phyloP scores from a whole-genome alignment of 1,139 yeast species.

The Pneumocystis carinii region DNA sequence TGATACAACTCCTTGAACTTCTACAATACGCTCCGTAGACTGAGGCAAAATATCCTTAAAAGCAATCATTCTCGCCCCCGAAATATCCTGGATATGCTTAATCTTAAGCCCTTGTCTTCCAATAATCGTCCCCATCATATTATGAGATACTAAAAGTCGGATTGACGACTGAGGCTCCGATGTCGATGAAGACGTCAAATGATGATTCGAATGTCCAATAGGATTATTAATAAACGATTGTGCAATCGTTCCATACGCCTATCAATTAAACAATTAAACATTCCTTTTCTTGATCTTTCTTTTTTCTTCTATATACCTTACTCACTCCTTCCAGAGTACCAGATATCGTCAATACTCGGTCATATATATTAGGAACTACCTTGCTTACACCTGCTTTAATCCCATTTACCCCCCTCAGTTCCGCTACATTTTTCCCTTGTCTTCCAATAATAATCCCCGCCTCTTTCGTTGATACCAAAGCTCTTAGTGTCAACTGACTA shows the following conservation, averaged over 20 bases:
- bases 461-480: slow-evolving; percentile 70
- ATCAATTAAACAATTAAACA: slow-evolving; percentile 7
- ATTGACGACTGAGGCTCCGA: slow-evolving; percentile 19
- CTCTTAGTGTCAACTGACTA: slow-evolving; percentile 31
- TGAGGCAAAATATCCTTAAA: slow-evolving; percentile 73
- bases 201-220: slow-evolving; percentile 15
- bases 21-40: slow-evolving; percentile 77
- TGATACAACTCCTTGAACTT: slow-evolving; percentile 67
- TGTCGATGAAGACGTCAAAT: slow-evolving; percentile 29
- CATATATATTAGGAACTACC: slow-evolving; percentile 67
- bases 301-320: slow-evolving; percentile 18
- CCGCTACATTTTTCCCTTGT: slow-evolving; percentile 67
- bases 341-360: slow-evolving; percentile 65
- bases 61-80: slow-evolving; percentile 69
- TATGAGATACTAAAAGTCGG: slow-evolving; percentile 65
- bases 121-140: slow-evolving; percentile 81
- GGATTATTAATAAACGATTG: slow-evolving; percentile 26
- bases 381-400: slow-evolving; percentile 85
- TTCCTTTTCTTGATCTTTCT: background rate
- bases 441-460: slow-evolving; percentile 87
- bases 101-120: slow-evolving; percentile 76
- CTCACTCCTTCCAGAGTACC: slow-evolving; percentile 68
- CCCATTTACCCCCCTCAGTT: slow-evolving; percentile 58
- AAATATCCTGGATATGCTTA: slow-evolving; percentile 60
- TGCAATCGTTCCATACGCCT: slow-evolving; percentile 38